Evolutionary conservation across 129 eudicot genomes (phyloP).

Genomic region (Solidago caesia): DNA sequence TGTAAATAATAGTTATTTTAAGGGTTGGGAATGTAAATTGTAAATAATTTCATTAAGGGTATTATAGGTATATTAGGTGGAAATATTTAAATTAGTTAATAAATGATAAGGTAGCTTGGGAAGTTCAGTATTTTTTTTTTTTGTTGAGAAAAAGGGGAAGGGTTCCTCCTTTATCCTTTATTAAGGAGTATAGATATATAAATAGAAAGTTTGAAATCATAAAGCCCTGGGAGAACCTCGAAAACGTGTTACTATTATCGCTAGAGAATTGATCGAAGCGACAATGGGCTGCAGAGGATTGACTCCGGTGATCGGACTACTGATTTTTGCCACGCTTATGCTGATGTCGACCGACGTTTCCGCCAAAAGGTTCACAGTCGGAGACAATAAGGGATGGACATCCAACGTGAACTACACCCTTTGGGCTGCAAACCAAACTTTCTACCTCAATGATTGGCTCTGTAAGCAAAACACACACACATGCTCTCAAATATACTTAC

Average conservation of each 20-base stretch:
- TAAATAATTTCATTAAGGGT: too few relatives aligned
- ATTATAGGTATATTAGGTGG: too few relatives aligned
- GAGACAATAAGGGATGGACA: constrained; percentile 56
- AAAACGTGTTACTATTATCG: not conserved
- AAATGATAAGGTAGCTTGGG: too few relatives aligned
- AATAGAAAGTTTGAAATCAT: too few relatives aligned
- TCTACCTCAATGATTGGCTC: constrained; percentile 72
- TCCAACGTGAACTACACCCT: constrained; percentile 49
- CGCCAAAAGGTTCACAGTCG: constrained; percentile 49
- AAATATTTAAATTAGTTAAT: too few relatives aligned
- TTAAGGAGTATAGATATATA: too few relatives aligned
- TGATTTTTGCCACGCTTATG: constrained; percentile 28
- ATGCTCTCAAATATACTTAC: not conserved
- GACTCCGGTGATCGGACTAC: constrained; percentile 21
- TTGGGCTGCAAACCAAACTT: constrained; percentile 60
- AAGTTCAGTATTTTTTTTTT: too few relatives aligned
- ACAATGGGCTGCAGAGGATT: constrained; percentile 23
- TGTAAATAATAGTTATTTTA: too few relatives aligned
- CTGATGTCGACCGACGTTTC: constrained; percentile 46
- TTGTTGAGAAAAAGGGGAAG: too few relatives aligned
- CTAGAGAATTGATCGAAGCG: not conserved
- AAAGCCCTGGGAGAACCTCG: not conserved
- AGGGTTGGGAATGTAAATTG: too few relatives aligned
- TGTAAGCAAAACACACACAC: constrained; percentile 35
- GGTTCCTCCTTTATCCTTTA: too few relatives aligned